A percentile compares a stretch with the other conserved stretches of the same genome.
Conservation (phyloP, 2,329 filamentous ascomycete species). For the Neonectria magnoliae region DNA sequence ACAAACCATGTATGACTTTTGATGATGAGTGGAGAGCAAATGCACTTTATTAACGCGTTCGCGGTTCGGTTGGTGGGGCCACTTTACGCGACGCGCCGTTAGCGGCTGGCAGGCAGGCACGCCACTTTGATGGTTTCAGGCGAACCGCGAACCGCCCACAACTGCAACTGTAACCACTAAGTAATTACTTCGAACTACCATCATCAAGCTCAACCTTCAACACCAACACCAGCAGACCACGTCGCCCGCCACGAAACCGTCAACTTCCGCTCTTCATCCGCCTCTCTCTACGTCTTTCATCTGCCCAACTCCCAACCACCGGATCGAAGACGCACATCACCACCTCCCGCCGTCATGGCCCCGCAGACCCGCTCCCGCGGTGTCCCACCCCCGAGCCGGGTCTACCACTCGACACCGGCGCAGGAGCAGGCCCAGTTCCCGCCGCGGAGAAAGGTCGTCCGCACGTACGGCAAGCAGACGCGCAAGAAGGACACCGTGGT, state of each 20-base stretch:
- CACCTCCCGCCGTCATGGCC: conserved; percentile 42
- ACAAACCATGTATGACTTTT: too few relatives aligned
- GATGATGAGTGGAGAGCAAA: background rate
- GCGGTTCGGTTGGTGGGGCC: background rate
- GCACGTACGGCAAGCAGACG: conserved; percentile 48
- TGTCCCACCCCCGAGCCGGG: conserved; percentile 47
- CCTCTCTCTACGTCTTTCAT: background rate
- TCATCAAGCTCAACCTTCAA: conserved; percentile 5
- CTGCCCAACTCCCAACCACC: background rate
- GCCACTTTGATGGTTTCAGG: conserved; percentile 31
- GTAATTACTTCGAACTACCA: background rate
- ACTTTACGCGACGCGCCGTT: conserved; percentile 41
- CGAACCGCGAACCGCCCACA: background rate
- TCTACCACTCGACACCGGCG: conserved; percentile 51
- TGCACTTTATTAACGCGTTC: conserved; percentile 9
- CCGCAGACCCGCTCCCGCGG: conserved; percentile 52
- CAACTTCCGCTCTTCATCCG: background rate
- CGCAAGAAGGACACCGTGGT: conserved; percentile 32
- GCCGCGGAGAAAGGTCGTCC: conserved; percentile 46
- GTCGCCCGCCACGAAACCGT: background rate
- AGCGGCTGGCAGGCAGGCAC: conserved; percentile 24
- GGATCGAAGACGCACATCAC: background rate
- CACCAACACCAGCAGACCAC: background rate
- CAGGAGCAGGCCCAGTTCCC: conserved; percentile 54
- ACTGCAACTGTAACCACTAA: background rate